Evolutionary conservation across 208 protist species (phyloP).

Genomic region (Lotmaria passim): DNA sequence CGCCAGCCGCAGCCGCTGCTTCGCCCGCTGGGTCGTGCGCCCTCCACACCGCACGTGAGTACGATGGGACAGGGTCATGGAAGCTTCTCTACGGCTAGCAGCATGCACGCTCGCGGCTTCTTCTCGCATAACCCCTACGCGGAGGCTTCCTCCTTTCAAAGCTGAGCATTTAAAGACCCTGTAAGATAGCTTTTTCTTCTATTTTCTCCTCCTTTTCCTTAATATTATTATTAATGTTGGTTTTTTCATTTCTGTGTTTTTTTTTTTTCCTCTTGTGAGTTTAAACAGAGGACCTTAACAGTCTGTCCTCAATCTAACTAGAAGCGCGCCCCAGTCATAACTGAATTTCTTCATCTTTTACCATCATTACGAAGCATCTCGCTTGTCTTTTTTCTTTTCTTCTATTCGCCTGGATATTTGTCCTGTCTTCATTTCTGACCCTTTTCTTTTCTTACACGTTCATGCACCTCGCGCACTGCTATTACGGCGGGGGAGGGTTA

Average conservation of each 20-base stretch:
- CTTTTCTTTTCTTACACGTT: conserved; percentile 2
- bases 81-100: conserved; percentile 13
- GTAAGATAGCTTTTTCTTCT: not conserved
- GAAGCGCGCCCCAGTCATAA: too few species aligned
- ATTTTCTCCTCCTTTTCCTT: not conserved
- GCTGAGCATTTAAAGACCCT: not conserved
- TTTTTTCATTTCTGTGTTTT: conserved; percentile 5
- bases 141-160: conserved; percentile 60
- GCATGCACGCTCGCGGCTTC: conserved; percentile 32
- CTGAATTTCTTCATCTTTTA: not conserved
- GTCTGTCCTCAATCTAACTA: too few species aligned
- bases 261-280: not conserved
- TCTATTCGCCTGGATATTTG: not conserved
- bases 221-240: not conserved
- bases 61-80: not conserved
- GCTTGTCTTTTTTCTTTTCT: conserved; percentile 2
- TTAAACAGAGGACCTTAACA: not conserved
- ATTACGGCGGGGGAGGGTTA: conserved; percentile 6
- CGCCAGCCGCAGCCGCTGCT: conserved; percentile 32
- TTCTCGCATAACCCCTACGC: conserved; percentile 81
- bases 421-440: not conserved
- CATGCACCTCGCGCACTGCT: not conserved
- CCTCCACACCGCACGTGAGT: not conserved
- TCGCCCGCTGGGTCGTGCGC: conserved; percentile 20
- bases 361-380: not conserved